These are phyloP conservation scores for Ophiosphaerella korrae DNA, from an alignment of 2,329 filamentous ascomycete genomes.

Conservation along the genomic window DNA sequence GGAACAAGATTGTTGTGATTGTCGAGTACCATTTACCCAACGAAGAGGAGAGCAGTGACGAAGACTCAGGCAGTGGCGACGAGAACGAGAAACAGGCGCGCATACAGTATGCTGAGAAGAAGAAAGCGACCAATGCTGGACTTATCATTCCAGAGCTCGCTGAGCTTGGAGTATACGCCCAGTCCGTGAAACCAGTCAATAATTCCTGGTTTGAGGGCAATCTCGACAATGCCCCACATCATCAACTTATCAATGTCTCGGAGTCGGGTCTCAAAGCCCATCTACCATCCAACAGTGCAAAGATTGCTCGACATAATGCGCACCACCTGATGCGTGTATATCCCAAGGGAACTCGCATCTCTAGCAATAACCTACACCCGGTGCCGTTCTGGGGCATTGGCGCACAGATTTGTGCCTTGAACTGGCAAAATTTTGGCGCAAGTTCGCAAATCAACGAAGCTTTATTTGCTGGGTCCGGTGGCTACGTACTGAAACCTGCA, in stretches of 20 bases:
- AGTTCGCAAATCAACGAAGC: conserved; percentile 72
- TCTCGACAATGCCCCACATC: conserved; percentile 59
- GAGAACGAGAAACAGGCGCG: conserved; percentile 58
- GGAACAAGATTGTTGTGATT: conserved; percentile 68
- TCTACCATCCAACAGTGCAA: conserved; percentile 53
- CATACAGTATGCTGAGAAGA: conserved; percentile 59
- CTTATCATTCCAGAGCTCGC: conserved; percentile 69
- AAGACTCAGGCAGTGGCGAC: conserved; percentile 39
- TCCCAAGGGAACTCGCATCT: conserved; percentile 71
- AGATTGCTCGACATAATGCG: conserved; percentile 66
- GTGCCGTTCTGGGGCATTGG: conserved; percentile 70
- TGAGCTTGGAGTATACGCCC: conserved; percentile 70
- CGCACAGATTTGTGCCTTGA: conserved; percentile 71
- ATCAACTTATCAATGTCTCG: conserved; percentile 72
- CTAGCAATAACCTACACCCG: conserved; percentile 67
- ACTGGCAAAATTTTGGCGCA: conserved; percentile 71
- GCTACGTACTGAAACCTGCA: conserved; percentile 69
- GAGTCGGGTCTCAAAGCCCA: conserved; percentile 63
- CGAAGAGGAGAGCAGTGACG: conserved; percentile 53
- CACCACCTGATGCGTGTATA: conserved; percentile 72
- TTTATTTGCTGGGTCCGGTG: conserved; percentile 67
- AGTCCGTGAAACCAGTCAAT: conserved; percentile 70
- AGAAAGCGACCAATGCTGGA: conserved; percentile 54
- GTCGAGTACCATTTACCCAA: conserved; percentile 68
- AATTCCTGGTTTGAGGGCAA: conserved; percentile 67